phyloP scores from a whole-genome alignment of 768 basidiomycete genomes.

The Pulveroboletus sp. region DNA sequence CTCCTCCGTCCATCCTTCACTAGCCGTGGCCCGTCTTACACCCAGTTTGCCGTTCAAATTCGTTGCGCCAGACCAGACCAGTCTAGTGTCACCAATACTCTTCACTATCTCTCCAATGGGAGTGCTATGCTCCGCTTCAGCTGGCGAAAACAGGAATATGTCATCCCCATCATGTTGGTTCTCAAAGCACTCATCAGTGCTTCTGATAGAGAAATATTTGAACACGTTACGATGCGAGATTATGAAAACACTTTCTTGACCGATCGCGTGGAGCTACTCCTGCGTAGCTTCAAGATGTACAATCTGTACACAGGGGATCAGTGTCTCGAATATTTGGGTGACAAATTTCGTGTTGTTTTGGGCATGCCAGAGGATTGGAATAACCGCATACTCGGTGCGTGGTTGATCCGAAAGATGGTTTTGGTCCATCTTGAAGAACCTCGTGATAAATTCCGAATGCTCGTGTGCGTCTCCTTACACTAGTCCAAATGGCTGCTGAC shows the following conservation, averaged over 20 bases:
- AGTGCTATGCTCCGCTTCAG: conserved; percentile 95
- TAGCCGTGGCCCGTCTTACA: conserved; percentile 93
- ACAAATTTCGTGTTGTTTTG: conserved; percentile 92
- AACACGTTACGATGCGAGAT: conserved; percentile 94
- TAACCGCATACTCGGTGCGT: conserved; percentile 73
- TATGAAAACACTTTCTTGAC: conserved; percentile 96
- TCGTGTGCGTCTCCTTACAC: conserved; percentile 52
- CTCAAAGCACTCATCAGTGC: conserved; percentile 89
- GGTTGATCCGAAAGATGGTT: conserved; percentile 79
- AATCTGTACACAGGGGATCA: conserved; percentile 82
- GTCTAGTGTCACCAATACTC: conserved; percentile 86
- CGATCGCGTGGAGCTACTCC: conserved; percentile 89
- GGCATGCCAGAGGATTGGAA: conserved; percentile 92
- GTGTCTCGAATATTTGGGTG: conserved; percentile 91
- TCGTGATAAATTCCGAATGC: conserved; percentile 91
- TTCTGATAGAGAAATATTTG: conserved; percentile 94
- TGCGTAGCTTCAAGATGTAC: conserved; percentile 95
- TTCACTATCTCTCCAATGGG: conserved; percentile 97
- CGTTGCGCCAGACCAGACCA: conserved; percentile 93
- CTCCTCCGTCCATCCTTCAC: conserved; percentile 87
- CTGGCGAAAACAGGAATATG: conserved; percentile 97
- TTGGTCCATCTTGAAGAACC: conserved; percentile 85
- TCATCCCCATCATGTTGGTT: conserved; percentile 94
- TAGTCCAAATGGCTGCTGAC: conserved; percentile 4
- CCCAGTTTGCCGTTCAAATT: conserved; percentile 90